phyloP scores from a whole-genome alignment of 2,329 filamentous ascomycete species.

The Phoma sp. region DNA sequence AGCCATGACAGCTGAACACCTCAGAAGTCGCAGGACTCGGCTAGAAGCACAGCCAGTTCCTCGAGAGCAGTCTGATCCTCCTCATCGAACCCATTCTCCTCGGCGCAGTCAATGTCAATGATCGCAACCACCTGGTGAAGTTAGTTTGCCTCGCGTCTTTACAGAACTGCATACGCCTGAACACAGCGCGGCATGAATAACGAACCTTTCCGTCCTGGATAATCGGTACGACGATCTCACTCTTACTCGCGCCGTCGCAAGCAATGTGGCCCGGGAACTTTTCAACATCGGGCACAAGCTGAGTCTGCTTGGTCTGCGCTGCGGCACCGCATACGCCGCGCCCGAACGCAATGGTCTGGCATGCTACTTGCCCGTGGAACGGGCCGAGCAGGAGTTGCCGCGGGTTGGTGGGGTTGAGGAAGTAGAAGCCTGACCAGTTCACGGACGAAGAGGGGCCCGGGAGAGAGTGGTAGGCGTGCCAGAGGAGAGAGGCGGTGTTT shows the following conservation, averaged over 20 bases:
- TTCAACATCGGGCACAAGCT: constrained; percentile 73
- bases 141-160: constrained; percentile 32
- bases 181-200: not conserved
- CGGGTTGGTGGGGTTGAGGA: constrained; percentile 45
- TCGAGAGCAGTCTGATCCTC: constrained; percentile 72
- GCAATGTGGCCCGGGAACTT: constrained; percentile 81
- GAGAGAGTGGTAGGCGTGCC: constrained; percentile 79
- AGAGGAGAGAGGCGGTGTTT: constrained; percentile 76
- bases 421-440: constrained; percentile 76
- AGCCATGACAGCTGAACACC: not conserved
- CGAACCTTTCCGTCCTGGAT: constrained; percentile 57
- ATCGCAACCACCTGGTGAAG: constrained; percentile 67
- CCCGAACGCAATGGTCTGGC: constrained; percentile 76
- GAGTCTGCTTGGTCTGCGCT: constrained; percentile 65
- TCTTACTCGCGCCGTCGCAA: constrained; percentile 76
- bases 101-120: constrained; percentile 80
- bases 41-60: constrained; percentile 55
- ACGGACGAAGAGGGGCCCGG: constrained; percentile 68
- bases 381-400: constrained; percentile 75
- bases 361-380: constrained; percentile 80
- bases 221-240: constrained; percentile 83
- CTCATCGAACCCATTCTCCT: constrained; percentile 69
- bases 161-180: constrained; percentile 17
- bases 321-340: constrained; percentile 78
- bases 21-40: constrained; percentile 43